phyloP scores from a whole-genome alignment of 495 filamentous ascomycete species.

The Bryoglossum gracile region DNA sequence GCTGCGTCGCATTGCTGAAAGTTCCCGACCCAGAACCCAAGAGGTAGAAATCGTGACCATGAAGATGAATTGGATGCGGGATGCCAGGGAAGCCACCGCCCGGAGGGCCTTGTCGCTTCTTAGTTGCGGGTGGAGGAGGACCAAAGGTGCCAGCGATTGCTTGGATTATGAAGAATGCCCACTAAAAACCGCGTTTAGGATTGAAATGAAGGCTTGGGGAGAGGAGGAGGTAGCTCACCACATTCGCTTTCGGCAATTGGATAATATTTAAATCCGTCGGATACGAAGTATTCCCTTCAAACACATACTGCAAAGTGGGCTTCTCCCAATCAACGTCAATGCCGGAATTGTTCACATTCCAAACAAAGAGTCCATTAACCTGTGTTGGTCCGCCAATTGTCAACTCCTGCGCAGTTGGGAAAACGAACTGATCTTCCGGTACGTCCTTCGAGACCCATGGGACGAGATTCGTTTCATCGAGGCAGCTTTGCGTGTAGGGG shows the following conservation, averaged over 20 bases:
- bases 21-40: constrained; percentile 35
- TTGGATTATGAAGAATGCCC: background rate
- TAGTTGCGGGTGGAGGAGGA: background rate
- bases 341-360: background rate
- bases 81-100: constrained; percentile 21
- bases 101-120: background rate
- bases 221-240: background rate
- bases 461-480: background rate
- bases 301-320: background rate
- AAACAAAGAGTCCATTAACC: background rate
- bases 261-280: background rate
- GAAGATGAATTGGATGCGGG: constrained; percentile 42
- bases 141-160: background rate
- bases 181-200: no score
- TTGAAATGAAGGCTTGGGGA: background rate
- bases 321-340: background rate
- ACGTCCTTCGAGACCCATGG: background rate
- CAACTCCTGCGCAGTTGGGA: background rate
- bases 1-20: constrained; percentile 17
- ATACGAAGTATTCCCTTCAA: background rate
- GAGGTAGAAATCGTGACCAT: constrained; percentile 20
- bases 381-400: background rate
- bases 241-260: background rate
- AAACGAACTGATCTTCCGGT: background rate
- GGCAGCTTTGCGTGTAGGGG: background rate